A percentile compares a stretch with the other conserved stretches of the same genome.
Conservation (phyloP, 495 filamentous ascomycete genomes). For the Lepraria neglecta region DNA sequence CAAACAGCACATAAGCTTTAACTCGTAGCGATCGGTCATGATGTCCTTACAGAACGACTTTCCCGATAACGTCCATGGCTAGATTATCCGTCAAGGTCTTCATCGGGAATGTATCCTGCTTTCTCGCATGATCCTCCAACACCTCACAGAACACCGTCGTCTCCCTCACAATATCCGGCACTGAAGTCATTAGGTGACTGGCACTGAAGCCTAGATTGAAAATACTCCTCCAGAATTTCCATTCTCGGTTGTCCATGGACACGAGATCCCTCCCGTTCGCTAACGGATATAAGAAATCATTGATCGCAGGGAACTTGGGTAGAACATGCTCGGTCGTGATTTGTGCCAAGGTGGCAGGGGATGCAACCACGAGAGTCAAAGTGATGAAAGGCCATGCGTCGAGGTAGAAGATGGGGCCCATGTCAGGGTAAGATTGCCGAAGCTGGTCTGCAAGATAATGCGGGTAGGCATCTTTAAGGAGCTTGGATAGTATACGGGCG, state of each 20-base stretch:
- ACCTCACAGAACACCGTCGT: constrained; percentile 30
- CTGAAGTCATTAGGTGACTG: constrained; percentile 32
- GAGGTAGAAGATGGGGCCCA: constrained; percentile 30
- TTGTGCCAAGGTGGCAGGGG: constrained; percentile 23
- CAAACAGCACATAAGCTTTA: background rate
- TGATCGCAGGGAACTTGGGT: constrained; percentile 19
- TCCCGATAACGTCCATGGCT: constrained; percentile 30
- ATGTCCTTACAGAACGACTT: constrained; percentile 27
- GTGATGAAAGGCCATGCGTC: constrained; percentile 32
- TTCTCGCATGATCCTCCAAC: constrained; percentile 21
- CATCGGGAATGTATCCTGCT: constrained; percentile 24
- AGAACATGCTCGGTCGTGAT: constrained; percentile 20
- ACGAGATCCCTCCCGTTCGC: constrained; percentile 30
- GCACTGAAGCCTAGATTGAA: constrained; percentile 39
- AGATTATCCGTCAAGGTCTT: constrained; percentile 15
- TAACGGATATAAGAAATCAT: constrained; percentile 28
- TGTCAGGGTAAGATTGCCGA: constrained; percentile 9
- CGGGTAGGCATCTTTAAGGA: constrained; percentile 17
- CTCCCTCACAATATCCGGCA: constrained; percentile 34
- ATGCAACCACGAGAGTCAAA: constrained; percentile 25
- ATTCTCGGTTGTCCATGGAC: constrained; percentile 31
- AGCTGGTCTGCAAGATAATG: constrained; percentile 23
- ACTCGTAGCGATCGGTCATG: background rate
- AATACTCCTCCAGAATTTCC: constrained; percentile 33
- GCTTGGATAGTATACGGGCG: background rate